Evolutionary conservation across 257 asterid genomes (phyloP).

Genomic region (Cinchona pubescens): DNA sequence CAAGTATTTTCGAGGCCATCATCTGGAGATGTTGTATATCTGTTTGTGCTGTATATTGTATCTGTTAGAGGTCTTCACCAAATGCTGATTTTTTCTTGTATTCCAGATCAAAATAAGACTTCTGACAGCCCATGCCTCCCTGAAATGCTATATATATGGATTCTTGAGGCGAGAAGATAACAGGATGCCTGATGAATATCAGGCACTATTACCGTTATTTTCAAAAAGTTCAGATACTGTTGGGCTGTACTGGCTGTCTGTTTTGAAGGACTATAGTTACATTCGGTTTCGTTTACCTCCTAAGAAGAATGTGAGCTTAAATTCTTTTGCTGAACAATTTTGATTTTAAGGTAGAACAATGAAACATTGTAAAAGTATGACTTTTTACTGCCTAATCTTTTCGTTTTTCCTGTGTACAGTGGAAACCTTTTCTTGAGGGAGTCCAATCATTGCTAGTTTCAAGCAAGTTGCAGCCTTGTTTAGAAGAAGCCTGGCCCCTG

Average conservation of each 20-base stretch:
- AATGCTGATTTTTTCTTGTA: conserved; percentile 15
- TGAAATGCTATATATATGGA: conserved; percentile 78
- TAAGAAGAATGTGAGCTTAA: conserved; percentile 65
- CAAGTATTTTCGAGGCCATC: neutral
- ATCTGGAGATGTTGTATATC: conserved; percentile 4
- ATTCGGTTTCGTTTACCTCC: conserved; percentile 55
- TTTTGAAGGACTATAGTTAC: conserved; percentile 78
- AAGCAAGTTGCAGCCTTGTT: conserved; percentile 71
- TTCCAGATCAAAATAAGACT: conserved; percentile 92
- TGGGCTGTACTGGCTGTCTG: conserved; percentile 81
- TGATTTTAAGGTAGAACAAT: neutral
- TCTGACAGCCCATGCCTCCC: conserved; percentile 93
- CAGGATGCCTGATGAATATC: conserved; percentile 68
- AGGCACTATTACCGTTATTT: conserved; percentile 75
- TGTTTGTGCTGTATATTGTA: neutral
- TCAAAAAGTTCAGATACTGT: conserved; percentile 74
- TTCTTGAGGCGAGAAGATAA: conserved; percentile 66
- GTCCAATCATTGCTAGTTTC: conserved; percentile 76
- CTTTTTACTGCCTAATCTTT: conserved; percentile 18
- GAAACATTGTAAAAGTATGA: neutral
- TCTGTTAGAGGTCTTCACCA: conserved; percentile 6
- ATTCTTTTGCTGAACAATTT: conserved; percentile 11
- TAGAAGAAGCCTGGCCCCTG: conserved; percentile 97
- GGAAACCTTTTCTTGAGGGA: conserved; percentile 98
- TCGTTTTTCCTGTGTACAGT: conserved; percentile 45